phyloP scores from a whole-genome alignment of 2,329 filamentous ascomycete genomes.

The Paraphaeosphaeria sporulosa region DNA sequence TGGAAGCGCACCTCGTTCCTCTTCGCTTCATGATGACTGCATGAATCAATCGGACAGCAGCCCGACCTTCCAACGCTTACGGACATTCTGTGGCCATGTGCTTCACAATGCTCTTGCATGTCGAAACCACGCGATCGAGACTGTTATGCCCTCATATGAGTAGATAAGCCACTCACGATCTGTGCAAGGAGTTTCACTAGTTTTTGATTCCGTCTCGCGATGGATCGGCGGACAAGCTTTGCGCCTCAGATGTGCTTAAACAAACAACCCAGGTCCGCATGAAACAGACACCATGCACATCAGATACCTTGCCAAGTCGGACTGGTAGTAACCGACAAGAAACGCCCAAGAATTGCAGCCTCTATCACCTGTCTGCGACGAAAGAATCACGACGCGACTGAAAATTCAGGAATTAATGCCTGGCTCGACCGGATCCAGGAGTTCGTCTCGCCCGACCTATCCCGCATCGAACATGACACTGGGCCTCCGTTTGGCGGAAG shows the following conservation, averaged over 20 bases:
- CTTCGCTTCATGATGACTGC: not conserved
- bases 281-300: conserved; percentile 39
- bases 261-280: conserved; percentile 34
- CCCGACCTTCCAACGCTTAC: not conserved
- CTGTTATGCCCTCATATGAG: conserved; percentile 15
- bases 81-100: conserved; percentile 8
- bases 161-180: conserved; percentile 16
- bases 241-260: conserved; percentile 30
- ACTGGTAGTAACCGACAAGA: conserved; percentile 31
- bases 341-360: conserved; percentile 25
- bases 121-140: conserved; percentile 6
- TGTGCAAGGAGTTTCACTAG: conserved; percentile 24
- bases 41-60: not conserved
- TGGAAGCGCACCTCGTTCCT: not conserved
- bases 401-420: conserved; percentile 24
- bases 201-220: conserved; percentile 15
- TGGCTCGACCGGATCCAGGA: conserved; percentile 27
- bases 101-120: conserved; percentile 18
- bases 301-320: conserved; percentile 31
- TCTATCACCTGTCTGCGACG: conserved; percentile 19
- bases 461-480: conserved; percentile 27
- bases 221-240: conserved; percentile 28
- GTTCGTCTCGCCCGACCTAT: conserved; percentile 16
- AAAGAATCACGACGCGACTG: conserved; percentile 18
- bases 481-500: conserved; percentile 29